Evolutionary conservation across 2,329 filamentous ascomycete species (phyloP), one percentile per base, ranked within the genome.

Genomic region (Catunica adiposa): DNA sequence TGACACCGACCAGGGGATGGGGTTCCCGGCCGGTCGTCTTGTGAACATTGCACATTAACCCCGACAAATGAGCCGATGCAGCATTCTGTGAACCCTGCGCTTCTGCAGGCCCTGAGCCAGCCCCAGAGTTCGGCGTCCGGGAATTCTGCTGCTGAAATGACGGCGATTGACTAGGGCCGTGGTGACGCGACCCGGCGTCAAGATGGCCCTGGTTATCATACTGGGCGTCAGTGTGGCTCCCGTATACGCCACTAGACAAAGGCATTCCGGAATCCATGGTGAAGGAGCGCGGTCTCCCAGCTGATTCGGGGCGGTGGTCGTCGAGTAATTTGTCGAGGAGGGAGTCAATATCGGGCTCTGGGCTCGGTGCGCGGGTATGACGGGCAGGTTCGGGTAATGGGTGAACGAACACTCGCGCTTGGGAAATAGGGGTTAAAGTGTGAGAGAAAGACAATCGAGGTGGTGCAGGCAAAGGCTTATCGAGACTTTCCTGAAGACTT

Each of bases 1-100:
- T 96, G 3, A 92, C 90, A 31, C 92, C 92, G 0, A 98, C 92
- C 1, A 97, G 73, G 2, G 92, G 86, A 64, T 86, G 88, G 2
- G 92, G 92, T 65, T 97, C 89, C 59, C 82, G 82, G 37, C 92
- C 92, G 0, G 90, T 97, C 1, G 92, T 97, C 60, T 89, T 73
- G 62, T 83, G 79, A n/a, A 83, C 80, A 64, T 83, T 83, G 64
- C 80, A 83, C 79, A 83, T 82, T 55, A 83, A 66, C 0, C 80
- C 80, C 0, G 80, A 83, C 9, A 83, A 68, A 63, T 83, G 80
- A 5, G 78, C 70, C 0, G 77, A 78, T 1, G 74, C 72, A 0
- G 72, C 1, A 71, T 68, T 48, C 70, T 67, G 8, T 74, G 68
- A 5, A 72, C 72, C n/a, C 23, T 44, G 57, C 14, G 54, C 34